phyloP scores from a whole-genome alignment of 2,329 filamentous ascomycete genomes.

The Didymella arachidicola region DNA sequence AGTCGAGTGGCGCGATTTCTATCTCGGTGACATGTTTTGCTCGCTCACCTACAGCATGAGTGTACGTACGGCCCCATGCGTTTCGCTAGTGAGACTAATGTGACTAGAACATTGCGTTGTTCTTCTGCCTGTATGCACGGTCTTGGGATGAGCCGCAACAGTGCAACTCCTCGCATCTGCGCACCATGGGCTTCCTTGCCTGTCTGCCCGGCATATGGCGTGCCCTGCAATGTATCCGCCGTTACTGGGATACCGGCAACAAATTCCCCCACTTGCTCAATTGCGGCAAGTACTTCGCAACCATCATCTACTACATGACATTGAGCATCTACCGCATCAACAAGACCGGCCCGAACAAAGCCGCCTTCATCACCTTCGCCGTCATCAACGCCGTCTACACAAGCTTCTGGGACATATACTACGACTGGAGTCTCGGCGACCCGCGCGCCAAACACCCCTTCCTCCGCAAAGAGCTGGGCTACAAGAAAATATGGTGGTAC shows the following conservation, averaged over 20 bases:
- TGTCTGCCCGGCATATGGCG: constrained; percentile 89
- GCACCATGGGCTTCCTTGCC: constrained; percentile 83
- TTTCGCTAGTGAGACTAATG: neutral
- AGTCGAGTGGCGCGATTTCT: constrained; percentile 97
- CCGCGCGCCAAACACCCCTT: constrained; percentile 69
- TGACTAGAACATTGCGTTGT: constrained; percentile 79
- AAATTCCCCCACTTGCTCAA: constrained; percentile 93
- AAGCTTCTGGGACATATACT: constrained; percentile 90
- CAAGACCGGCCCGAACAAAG: constrained; percentile 64
- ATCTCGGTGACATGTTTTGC: constrained; percentile 96
- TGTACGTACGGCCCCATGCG: constrained; percentile 61
- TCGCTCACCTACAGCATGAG: constrained; percentile 90
- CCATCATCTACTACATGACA: constrained; percentile 78
- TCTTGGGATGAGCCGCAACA: constrained; percentile 74
- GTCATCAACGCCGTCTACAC: constrained; percentile 84
- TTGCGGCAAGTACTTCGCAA: constrained; percentile 87
- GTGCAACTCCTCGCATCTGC: constrained; percentile 87
- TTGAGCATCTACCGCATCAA: constrained; percentile 86
- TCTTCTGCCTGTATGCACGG: constrained; percentile 91
- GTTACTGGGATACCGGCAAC: constrained; percentile 86
- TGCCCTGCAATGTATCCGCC: constrained; percentile 85
- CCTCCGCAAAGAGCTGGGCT: constrained; percentile 76
- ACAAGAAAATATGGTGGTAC: constrained; percentile 82
- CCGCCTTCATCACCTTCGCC: constrained; percentile 80
- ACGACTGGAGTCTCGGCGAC: constrained; percentile 96